Percentiles rank a stretch among this genome's conserved stretches.
phyloP scores from a whole-genome alignment of 352 stramenopile genomes.

The Bremia lactucae region DNA sequence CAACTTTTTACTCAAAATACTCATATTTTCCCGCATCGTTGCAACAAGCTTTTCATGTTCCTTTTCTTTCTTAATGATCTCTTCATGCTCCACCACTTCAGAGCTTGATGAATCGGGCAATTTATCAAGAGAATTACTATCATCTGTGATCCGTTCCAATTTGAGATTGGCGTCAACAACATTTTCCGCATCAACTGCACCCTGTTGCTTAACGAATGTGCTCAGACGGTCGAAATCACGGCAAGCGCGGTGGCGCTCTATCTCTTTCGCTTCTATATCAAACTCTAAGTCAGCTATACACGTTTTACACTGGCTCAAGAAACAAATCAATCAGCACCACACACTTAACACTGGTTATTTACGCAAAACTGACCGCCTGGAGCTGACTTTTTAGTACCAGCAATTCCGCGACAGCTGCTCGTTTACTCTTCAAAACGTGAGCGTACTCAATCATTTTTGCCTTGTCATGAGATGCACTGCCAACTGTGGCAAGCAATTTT shows the following conservation, averaged over 20 bases:
- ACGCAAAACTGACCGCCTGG: constrained; percentile 30
- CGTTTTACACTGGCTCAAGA: constrained; percentile 34
- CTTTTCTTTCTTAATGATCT: constrained; percentile 23
- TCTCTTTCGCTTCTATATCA: constrained; percentile 68
- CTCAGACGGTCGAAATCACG: constrained; percentile 64
- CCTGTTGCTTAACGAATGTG: constrained; percentile 35
- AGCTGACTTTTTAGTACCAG: constrained; percentile 44
- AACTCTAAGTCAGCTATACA: constrained; percentile 46
- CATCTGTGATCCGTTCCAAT: constrained; percentile 13
- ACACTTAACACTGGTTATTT: neutral
- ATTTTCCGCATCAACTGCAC: constrained; percentile 9
- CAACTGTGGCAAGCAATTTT: constrained; percentile 25
- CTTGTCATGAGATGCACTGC: constrained; percentile 8
- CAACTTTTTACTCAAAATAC: constrained; percentile 31
- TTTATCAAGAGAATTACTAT: constrained; percentile 11
- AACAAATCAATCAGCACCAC: constrained; percentile 3
- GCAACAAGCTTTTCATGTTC: constrained; percentile 22
- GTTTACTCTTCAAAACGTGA: constrained; percentile 49
- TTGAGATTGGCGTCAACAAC: constrained; percentile 12
- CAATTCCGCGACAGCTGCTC: constrained; percentile 27
- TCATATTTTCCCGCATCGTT: constrained; percentile 28
- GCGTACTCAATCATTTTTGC: constrained; percentile 35
- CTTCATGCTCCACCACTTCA: constrained; percentile 22
- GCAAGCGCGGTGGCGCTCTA: constrained; percentile 65
- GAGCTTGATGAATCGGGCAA: constrained; percentile 1